Evolutionary conservation across 73 alveolate species (phyloP), one percentile per base, ranked within the genome.

Genomic region (Paramecium tetraurelia): DNA sequence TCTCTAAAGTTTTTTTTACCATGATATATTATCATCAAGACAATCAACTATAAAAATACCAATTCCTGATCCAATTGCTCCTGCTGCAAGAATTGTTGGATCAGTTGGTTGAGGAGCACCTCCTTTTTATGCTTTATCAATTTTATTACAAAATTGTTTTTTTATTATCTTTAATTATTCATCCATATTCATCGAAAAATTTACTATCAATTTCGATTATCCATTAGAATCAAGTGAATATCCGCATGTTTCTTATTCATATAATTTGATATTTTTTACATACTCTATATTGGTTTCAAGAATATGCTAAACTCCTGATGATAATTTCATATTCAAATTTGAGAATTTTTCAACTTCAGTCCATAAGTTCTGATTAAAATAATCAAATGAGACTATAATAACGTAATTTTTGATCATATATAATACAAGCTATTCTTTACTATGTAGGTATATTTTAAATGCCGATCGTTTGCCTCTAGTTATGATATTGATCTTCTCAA

Each of bases 1-100:
- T 46, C 90, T 80, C 24, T 80, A 20, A 0, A 80, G 21, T 24
- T 80, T 80, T 46, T 80, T 38, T 41, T 80, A 80, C 90, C 90
- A 80, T 24, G 90, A 24, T 22, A 80, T 80, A 20, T 46, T 80
- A 1, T 80, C 76, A 80, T 80, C 90, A 27, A 80, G 57, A 46
- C 90, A 80, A 44, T 80, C 90, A 20, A 80, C 90, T 20, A 80
- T 80, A 41, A 80, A 22, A 14, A 80, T 80, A 2, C 90, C 90
- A 12, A 80, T 38, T 16, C 90, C 90, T n/a, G 76, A 44, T 21
- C 90, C 90, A 6, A 80, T 41, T 1, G 76, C 90, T 7, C 90
- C 90, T 38, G 90, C 90, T 44, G 90, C 90, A 9, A 80, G 21
- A 7, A 80, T 48, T 27, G 21, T 22, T 9, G 90, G 90, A 46